phyloP scores from a whole-genome alignment of 176 grass and related monocot species.

The Luzula sylvatica region DNA sequence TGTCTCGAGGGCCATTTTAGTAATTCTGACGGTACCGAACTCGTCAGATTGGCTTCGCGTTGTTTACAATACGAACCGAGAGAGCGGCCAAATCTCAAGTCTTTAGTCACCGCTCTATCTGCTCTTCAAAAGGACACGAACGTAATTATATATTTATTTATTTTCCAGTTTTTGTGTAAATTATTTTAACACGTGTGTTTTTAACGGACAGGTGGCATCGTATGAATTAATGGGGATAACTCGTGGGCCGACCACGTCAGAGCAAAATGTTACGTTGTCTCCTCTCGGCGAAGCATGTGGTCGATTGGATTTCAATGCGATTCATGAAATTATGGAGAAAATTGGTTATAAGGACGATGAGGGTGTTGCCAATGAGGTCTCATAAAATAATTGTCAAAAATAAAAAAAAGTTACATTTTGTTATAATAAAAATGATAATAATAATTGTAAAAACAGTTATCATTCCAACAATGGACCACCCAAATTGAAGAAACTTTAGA shows the following conservation, averaged over 20 bases:
- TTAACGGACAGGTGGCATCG: constrained; percentile 57
- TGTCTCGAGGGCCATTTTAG: constrained; percentile 88
- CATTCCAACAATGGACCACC: constrained; percentile 68
- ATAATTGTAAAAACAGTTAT: constrained; percentile 32
- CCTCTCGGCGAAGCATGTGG: constrained; percentile 84
- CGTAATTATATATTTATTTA: constrained; percentile 28
- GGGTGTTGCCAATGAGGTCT: constrained; percentile 69
- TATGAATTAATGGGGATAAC: constrained; percentile 43
- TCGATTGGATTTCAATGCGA: constrained; percentile 65
- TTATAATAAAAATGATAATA: background rate
- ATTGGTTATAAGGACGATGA: constrained; percentile 91
- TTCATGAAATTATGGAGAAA: constrained; percentile 73
- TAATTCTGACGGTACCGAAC: constrained; percentile 62
- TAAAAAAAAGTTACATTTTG: background rate
- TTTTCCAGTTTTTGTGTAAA: background rate
- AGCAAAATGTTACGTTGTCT: constrained; percentile 25
- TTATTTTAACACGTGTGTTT: background rate
- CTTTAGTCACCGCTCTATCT: constrained; percentile 51
- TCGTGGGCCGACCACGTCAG: constrained; percentile 9
- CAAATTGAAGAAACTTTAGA: constrained; percentile 61
- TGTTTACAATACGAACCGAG: constrained; percentile 88
- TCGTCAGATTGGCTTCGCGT: constrained; percentile 76
- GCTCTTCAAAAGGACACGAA: constrained; percentile 66
- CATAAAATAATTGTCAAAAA: background rate
- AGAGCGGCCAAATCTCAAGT: constrained; percentile 69